These are phyloP conservation scores for Sarocladium kiliense DNA, from an alignment of 2,329 filamentous ascomycete genomes.

Conservation along the genomic window DNA sequence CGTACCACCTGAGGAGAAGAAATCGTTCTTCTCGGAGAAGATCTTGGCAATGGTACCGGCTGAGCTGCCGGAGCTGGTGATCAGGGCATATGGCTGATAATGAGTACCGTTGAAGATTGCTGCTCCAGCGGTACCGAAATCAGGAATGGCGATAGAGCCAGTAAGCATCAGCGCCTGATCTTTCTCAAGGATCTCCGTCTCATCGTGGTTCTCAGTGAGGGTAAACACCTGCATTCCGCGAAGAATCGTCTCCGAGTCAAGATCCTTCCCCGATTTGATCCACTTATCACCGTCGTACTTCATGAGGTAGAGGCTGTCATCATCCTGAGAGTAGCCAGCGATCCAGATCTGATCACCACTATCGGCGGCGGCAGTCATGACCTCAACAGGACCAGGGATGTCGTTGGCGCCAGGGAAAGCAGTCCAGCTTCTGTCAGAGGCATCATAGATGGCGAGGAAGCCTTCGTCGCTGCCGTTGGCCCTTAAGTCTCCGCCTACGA, in stretches of 20 bases:
- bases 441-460: slow-evolving; percentile 69
- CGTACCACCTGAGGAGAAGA: slow-evolving; percentile 52
- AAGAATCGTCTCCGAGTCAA: slow-evolving; percentile 64
- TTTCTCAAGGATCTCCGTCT: slow-evolving; percentile 57
- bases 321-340: slow-evolving; percentile 59
- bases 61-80: slow-evolving; percentile 58
- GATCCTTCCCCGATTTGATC: slow-evolving; percentile 56
- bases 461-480: slow-evolving; percentile 57
- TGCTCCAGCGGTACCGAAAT: slow-evolving; percentile 77
- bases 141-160: slow-evolving; percentile 71
- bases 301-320: slow-evolving; percentile 70
- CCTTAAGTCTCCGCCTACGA: slow-evolving; percentile 73
- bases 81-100: slow-evolving; percentile 75
- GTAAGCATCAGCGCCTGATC: slow-evolving; percentile 75
- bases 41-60: slow-evolving; percentile 73
- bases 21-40: slow-evolving; percentile 76
- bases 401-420: slow-evolving; percentile 54
- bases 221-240: slow-evolving; percentile 78
- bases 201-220: slow-evolving; percentile 61
- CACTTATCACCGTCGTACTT: slow-evolving; percentile 74
- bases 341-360: slow-evolving; percentile 76
- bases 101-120: slow-evolving; percentile 81
- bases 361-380: slow-evolving; percentile 67
- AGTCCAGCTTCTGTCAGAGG: slow-evolving; percentile 61
- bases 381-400: slow-evolving; percentile 76